Conservation (phyloP, 768 basidiomycete genomes). For the Lenzites betulinus region DNA sequence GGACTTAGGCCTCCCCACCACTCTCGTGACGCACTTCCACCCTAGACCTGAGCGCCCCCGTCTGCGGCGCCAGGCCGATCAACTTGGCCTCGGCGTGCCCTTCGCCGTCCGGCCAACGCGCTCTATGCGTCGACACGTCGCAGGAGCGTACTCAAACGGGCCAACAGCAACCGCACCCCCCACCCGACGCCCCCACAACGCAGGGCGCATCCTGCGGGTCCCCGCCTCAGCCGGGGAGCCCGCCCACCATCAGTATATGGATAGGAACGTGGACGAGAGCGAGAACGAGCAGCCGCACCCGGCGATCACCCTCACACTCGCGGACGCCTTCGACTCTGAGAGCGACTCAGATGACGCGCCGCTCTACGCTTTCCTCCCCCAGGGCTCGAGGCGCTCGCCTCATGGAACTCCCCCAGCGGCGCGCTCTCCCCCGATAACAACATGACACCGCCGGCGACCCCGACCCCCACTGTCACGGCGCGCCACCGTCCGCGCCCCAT, state of each 20-base stretch:
- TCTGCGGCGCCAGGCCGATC: neutral
- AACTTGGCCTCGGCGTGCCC: neutral
- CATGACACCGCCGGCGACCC: neutral
- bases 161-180: neutral
- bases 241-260: too few relatives aligned
- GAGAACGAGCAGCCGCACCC: neutral
- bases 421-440: neutral
- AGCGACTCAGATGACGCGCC: neutral
- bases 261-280: too few relatives aligned
- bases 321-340: constrained; percentile 2
- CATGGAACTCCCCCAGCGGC: neutral
- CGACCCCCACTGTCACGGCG: neutral
- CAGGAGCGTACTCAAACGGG: neutral
- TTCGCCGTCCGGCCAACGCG: neutral
- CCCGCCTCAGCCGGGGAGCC: too few relatives aligned
- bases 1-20: neutral
- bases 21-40: neutral
- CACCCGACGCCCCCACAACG: neutral
- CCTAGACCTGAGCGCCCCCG: neutral
- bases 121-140: constrained; percentile 1
- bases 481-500: neutral
- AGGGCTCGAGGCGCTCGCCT: constrained; percentile 8
- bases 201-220: too few relatives aligned
- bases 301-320: neutral
- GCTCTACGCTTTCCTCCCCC: constrained; percentile 13